Evolutionary conservation across 148 eudicot species (phyloP).

Genomic region (Agrostemma githago): DNA sequence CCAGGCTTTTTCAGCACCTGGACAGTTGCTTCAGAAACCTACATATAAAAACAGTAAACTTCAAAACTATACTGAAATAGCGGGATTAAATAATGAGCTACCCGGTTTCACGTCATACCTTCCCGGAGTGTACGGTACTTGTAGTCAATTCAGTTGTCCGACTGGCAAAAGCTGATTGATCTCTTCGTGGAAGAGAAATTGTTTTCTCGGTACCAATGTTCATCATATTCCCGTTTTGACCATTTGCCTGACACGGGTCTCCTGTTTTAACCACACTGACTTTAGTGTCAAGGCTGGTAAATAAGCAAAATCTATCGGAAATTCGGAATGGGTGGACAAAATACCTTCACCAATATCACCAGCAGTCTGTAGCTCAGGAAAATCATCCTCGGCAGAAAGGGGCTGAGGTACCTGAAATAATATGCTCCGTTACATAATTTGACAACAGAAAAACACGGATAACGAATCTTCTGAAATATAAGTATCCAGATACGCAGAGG

Average conservation of each 20-base stretch:
- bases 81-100: constrained; percentile 3
- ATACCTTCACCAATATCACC: constrained; percentile 22
- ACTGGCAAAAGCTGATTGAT: constrained; percentile 12
- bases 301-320: constrained; percentile 13
- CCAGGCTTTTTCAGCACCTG: constrained; percentile 74
- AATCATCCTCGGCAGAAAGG: constrained; percentile 35
- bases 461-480: not conserved
- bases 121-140: constrained; percentile 16
- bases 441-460: not conserved
- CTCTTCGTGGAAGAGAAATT: constrained; percentile 15
- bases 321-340: constrained; percentile 13
- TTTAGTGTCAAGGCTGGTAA: constrained; percentile 14
- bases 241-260: constrained; percentile 16
- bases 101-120: constrained; percentile 17
- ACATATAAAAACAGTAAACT: constrained; percentile 5
- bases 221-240: constrained; percentile 22
- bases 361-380: constrained; percentile 31
- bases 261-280: constrained; percentile 9
- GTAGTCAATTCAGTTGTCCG: constrained; percentile 19
- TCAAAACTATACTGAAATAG: not conserved
- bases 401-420: constrained; percentile 49
- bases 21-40: constrained; percentile 66
- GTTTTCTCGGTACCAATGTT: constrained; percentile 13
- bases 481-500: not conserved
- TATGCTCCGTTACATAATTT: not conserved